Evolutionary conservation across 345 rosid genomes (phyloP).

Genomic region (Melaleuca alternifolia): DNA sequence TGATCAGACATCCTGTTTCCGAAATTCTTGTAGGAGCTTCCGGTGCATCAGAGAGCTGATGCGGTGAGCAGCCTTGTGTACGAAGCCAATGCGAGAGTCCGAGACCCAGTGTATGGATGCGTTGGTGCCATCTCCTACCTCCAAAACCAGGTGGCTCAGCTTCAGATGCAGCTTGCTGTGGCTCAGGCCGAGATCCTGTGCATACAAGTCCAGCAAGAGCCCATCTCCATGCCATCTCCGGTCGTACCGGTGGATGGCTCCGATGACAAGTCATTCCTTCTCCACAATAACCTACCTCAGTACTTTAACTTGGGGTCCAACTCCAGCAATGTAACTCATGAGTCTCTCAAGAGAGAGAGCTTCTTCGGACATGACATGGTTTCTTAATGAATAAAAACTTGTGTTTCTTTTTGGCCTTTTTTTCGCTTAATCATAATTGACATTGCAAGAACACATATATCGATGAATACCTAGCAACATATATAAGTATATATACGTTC

Average conservation of each 20-base stretch:
- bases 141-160: constrained; percentile 16
- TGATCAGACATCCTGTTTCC: background rate
- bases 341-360: constrained; percentile 14
- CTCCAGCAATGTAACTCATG: constrained; percentile 8
- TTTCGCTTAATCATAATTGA: background rate
- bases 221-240: background rate
- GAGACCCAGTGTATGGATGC: constrained; percentile 18
- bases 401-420: background rate
- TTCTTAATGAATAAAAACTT: constrained; percentile 1
- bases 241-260: background rate
- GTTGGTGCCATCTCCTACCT: constrained; percentile 16
- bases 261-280: constrained; percentile 1
- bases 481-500: background rate
- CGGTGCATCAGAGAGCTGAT: constrained; percentile 7
- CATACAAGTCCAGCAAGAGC: constrained; percentile 16
- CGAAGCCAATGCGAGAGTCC: constrained; percentile 14
- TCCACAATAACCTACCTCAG: background rate
- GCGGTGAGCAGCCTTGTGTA: constrained; percentile 20
- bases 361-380: constrained; percentile 15
- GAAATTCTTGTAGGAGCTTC: constrained; percentile 2
- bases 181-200: constrained; percentile 19
- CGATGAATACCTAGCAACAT: background rate
- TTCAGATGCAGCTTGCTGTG: constrained; percentile 17
- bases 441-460: background rate
- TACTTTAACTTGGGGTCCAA: constrained; percentile 3